Percentiles rank a stretch among this genome's conserved stretches.
Conservation (phyloP, 2,329 filamentous ascomycete species). For the Penicillium italicum region DNA sequence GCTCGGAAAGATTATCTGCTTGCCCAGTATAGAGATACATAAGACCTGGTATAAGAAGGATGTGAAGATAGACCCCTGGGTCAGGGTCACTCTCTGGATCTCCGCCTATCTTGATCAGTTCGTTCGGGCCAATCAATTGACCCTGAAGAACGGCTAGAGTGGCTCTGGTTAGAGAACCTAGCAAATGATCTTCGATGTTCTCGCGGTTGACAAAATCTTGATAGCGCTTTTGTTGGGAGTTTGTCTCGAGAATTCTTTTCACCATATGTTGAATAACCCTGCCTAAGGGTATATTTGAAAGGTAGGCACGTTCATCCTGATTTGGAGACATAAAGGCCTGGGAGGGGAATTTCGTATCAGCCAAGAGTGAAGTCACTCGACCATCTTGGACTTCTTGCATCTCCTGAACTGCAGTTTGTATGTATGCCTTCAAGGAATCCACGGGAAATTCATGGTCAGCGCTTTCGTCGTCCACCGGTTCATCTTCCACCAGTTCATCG, state of each 20-base stretch:
- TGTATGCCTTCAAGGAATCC: not conserved
- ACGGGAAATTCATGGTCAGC: not conserved
- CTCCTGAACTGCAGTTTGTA: not conserved
- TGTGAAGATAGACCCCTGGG: not conserved
- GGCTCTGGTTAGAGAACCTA: not conserved
- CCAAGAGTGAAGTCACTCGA: not conserved
- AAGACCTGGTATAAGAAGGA: not conserved
- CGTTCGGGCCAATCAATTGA: not conserved
- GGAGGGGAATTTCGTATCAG: not conserved
- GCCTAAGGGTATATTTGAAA: not conserved
- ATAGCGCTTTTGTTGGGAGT: not conserved
- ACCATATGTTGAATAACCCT: not conserved
- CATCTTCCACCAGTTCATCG: not conserved
- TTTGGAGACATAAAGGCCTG: not conserved
- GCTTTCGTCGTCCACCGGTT: not conserved
- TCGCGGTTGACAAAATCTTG: not conserved
- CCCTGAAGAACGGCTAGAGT: not conserved
- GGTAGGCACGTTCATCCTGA: not conserved
- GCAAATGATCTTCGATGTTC: not conserved
- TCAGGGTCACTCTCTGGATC: not conserved
- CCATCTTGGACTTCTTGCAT: not conserved
- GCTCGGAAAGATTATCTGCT: no score
- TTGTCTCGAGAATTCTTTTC: not conserved
- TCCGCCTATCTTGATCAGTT: not conserved
- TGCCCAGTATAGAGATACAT: not conserved